Base-by-base conservation (phyloP, 1,139 yeast genomes). In the Sugiyamaella xylanicola region DNA sequence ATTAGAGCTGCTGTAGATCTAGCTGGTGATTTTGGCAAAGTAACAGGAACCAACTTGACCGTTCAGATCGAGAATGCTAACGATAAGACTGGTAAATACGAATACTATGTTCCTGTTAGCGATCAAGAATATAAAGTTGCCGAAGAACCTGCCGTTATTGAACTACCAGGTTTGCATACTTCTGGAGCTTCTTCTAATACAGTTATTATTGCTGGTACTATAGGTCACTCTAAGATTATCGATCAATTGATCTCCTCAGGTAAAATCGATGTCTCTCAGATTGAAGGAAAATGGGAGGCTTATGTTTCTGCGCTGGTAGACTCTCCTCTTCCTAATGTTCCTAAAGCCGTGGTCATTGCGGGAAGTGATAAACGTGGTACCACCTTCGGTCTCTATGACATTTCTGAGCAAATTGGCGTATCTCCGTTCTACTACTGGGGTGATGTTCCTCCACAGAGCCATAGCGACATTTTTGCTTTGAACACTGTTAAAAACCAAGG, bases 341-440 rank as follows among this genome's bases (percentile, higher is more conserved):
- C 51, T 8, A 50, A 45, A 27, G 64, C 64, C 7, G 36, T 61
- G 43, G 61, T 60, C 8, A 55, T 61, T 41, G 61, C 57, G 17
- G 64, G 64, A 32, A 53, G 57, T 36, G 64, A 60, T 47, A 56
- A 55, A 35, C 46, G 63, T 46, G 63, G 61, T 25, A 55, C 63
- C 1, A 60, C 56, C 8, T 60, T 52, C 43, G 62, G 61, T n/a
- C 21, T 59, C 7, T 61, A 61, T 45, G 57, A 53, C 42, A 45
- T 61, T 21, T 54, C 61, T 22, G 57, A 57, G 45, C 59, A 60
- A 29, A 61, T 61, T 44, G 63, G 63, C 2, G 63, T 61, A 9
- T 60, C 63, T 15, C 63, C 63, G 8, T 60, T 56, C 44, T 56
- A 60, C 48, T 60, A 51, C 53, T 61, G 60, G 60, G 64, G 61